phyloP scores from a whole-genome alignment of 2,329 filamentous ascomycete species.

The Fusarium coicis region DNA sequence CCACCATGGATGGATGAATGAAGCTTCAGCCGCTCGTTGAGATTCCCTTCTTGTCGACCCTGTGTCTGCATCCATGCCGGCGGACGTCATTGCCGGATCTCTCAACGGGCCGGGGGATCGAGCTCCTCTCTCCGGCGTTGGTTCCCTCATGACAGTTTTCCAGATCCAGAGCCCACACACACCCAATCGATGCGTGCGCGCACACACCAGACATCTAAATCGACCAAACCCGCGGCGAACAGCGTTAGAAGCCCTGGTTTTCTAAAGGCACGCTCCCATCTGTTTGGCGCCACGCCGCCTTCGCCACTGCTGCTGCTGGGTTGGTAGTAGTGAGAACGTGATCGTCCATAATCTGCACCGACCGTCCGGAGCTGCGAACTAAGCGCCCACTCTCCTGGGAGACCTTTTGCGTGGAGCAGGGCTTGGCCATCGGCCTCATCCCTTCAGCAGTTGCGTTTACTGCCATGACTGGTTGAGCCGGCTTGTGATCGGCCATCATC shows the following conservation, averaged over 20 bases:
- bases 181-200: conserved; percentile 35
- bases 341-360: conserved; percentile 26
- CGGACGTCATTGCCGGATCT: conserved; percentile 37
- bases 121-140: conserved; percentile 25
- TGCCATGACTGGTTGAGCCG: conserved; percentile 20
- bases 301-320: conserved; percentile 1
- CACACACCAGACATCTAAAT: conserved; percentile 31
- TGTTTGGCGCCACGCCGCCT: conserved; percentile 19
- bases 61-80: conserved; percentile 23
- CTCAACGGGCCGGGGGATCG: conserved; percentile 33
- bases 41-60: conserved; percentile 18
- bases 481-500: conserved; percentile 18
- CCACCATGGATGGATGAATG: conserved; percentile 3
- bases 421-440: conserved; percentile 1
- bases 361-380: conserved; percentile 16
- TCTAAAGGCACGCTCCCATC: conserved; percentile 16
- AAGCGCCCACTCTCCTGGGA: conserved; percentile 24
- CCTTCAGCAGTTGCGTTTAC: conserved; percentile 6
- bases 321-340: conserved; percentile 6
- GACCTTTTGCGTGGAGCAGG: neutral
- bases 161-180: conserved; percentile 38
- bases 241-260: conserved; percentile 16
- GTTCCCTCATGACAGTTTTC: conserved; percentile 39
- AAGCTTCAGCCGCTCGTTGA: conserved; percentile 11
- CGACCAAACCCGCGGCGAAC: conserved; percentile 21